Conservation (phyloP, 73 alveolate genomes). For the Paramecium octaurelia region DNA sequence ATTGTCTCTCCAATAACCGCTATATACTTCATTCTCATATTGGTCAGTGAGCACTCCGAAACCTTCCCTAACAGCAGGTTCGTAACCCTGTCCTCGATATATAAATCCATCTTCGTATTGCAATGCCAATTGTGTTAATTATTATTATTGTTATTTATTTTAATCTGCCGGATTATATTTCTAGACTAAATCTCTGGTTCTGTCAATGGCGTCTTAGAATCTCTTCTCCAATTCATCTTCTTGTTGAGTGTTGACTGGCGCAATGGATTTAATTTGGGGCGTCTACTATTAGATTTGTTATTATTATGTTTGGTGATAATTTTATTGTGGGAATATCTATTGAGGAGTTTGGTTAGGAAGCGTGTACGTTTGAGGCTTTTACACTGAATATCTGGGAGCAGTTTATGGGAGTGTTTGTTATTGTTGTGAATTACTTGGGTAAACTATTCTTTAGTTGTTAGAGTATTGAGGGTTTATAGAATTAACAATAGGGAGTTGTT, state of each 20-base stretch:
- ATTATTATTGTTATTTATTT: background rate
- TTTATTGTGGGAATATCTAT: background rate
- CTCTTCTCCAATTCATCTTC: conserved; percentile 44
- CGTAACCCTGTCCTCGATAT: conserved; percentile 34
- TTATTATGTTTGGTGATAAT: background rate
- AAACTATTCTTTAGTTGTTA: background rate
- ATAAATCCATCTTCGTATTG: conserved; percentile 48
- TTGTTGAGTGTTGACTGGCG: background rate
- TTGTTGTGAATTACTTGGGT: background rate
- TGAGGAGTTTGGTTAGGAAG: background rate
- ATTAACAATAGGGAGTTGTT: background rate
- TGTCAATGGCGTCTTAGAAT: conserved; percentile 27
- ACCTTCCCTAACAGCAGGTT: conserved; percentile 35
- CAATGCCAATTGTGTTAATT: background rate
- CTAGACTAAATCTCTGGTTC: background rate
- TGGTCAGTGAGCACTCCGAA: conserved; percentile 27
- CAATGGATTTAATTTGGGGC: background rate
- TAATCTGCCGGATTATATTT: background rate
- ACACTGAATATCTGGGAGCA: background rate
- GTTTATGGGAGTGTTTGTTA: background rate
- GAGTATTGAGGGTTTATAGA: background rate
- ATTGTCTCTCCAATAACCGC: conserved; percentile 35
- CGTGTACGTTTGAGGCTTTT: background rate
- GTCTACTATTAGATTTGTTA: background rate
- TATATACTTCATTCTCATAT: conserved; percentile 12